Base-by-base conservation (phyloP, 2,329 filamentous ascomycete species). In the Fusarium sp. region DNA sequence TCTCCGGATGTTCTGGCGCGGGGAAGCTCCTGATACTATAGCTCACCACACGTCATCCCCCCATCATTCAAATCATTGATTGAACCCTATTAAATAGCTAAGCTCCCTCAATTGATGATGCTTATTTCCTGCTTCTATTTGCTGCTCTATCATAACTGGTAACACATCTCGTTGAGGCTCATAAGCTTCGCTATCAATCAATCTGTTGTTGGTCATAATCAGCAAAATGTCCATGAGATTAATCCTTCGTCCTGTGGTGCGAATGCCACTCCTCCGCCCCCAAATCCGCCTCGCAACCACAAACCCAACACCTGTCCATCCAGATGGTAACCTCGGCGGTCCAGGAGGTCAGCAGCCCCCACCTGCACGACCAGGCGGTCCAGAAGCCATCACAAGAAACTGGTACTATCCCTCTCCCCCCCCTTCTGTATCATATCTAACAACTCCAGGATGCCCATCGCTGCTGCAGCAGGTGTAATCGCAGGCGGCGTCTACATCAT, bases 261-360 rank as follows among this genome's bases (percentile, higher is more conserved):
- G 58, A 26, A 44, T 64, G 60, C 70, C 74, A 64, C 69, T 76
- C 61, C 66, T 76, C 68, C 73, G 69, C 10, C 64, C 41, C 53
- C 74, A 77, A 45, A 26, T 58, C 48, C 69, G 65, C 13, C 32
- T 56, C 5, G 64, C 57, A 4, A 41, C 63, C 18, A 37, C 62
- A n/a, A 35, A 60, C 12, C 64, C 53, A 3, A 59, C 46, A 7
- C 52, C 41, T 27, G 53, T 50, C n/a, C 41, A 60, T 23, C 12
- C 58, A 18, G 66, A 72, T 18, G 60, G 53, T 14, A 58, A 67
- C 49, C 70, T 81, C 17, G 80, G 80, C 20, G 80, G 80, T 4
- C 80, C 80, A 2, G 77, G 75, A n/a, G 80, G 79, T 37, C 80
- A 81, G n/a, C 62, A 77, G 60, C 71, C 75, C 5, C 65, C 70